Conservation (phyloP, 2,329 filamentous ascomycete species). For the Lecanicillium sp. region DNA sequence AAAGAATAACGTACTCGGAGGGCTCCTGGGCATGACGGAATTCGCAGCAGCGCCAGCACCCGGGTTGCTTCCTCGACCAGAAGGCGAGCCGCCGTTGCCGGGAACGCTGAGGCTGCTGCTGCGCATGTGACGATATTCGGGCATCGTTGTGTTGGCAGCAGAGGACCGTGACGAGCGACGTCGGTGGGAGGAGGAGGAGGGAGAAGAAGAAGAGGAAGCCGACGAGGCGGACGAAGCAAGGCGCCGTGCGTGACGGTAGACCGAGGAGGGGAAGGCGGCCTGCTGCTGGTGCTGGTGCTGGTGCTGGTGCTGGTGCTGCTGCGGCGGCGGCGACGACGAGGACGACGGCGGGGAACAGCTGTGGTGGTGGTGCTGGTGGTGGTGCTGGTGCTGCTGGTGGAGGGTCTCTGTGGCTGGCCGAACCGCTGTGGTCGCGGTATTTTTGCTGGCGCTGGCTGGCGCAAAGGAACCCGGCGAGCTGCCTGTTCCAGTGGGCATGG, state of each 20-base stretch:
- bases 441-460: no score
- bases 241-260: slow-evolving; percentile 9
- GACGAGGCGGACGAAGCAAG: slow-evolving; percentile 9
- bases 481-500: no score
- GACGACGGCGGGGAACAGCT: no score
- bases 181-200: slow-evolving; percentile 8
- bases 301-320: not conserved
- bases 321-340: not conserved
- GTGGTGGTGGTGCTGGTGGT: not conserved
- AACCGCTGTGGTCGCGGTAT: no score
- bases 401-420: no score
- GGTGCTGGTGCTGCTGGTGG: not conserved
- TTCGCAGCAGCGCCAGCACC: slow-evolving; percentile 28
- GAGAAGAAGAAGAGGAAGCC: slow-evolving; percentile 7
- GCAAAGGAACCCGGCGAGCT: no score
- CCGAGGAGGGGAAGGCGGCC: not conserved
- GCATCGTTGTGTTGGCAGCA: slow-evolving; percentile 22
- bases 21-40: slow-evolving; percentile 54
- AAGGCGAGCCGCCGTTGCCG: slow-evolving; percentile 12
- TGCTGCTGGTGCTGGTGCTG: not conserved
- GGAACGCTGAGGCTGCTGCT: slow-evolving; percentile 49
- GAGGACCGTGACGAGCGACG: slow-evolving; percentile 8
- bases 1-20: slow-evolving; percentile 45
- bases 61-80: slow-evolving; percentile 14
- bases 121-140: slow-evolving; percentile 49